Percentiles rank a stretch among this genome's conserved stretches.
Evolutionary conservation across 805 yeast genomes (phyloP).

Genomic region (Priceomyces haplophilus): DNA sequence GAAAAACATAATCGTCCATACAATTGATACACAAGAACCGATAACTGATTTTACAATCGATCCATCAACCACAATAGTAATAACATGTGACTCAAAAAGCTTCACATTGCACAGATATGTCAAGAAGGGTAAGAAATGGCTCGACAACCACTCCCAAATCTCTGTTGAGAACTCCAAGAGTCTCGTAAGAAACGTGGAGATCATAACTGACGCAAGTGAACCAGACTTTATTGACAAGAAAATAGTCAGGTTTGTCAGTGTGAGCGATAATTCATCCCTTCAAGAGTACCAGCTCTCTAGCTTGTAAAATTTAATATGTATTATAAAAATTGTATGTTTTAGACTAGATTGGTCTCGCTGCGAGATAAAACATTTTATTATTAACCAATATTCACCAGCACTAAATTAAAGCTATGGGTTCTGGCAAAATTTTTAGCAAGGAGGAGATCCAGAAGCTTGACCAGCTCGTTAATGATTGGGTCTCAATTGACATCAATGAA

Average conservation of each 20-base stretch:
- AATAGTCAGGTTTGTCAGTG: slow-evolving; percentile 10
- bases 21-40: slow-evolving; percentile 22
- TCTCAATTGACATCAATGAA: slow-evolving; percentile 33
- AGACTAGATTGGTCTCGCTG: neutral
- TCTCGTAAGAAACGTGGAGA: slow-evolving; percentile 5
- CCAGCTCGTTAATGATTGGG: slow-evolving; percentile 33
- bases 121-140: slow-evolving; percentile 41
- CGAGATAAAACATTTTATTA: too few species aligned
- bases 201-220: slow-evolving; percentile 12
- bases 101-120: slow-evolving; percentile 33
- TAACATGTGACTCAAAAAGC: slow-evolving; percentile 17
- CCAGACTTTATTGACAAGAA: slow-evolving; percentile 9
- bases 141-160: slow-evolving; percentile 8
- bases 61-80: slow-evolving; percentile 32
- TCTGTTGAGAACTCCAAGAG: slow-evolving; percentile 4
- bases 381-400: too few species aligned
- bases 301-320: slow-evolving; percentile 3
- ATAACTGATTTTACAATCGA: slow-evolving; percentile 29
- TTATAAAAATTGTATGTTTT: slow-evolving; percentile 1
- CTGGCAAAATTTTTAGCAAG: neutral
- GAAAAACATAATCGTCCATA: slow-evolving; percentile 28
- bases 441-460: slow-evolving; percentile 15
- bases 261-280: slow-evolving; percentile 12
- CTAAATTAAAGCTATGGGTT: neutral
- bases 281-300: slow-evolving; percentile 12